Evolutionary conservation across 2,329 filamentous ascomycete genomes (phyloP).

Genomic region (Aspergillus felis): DNA sequence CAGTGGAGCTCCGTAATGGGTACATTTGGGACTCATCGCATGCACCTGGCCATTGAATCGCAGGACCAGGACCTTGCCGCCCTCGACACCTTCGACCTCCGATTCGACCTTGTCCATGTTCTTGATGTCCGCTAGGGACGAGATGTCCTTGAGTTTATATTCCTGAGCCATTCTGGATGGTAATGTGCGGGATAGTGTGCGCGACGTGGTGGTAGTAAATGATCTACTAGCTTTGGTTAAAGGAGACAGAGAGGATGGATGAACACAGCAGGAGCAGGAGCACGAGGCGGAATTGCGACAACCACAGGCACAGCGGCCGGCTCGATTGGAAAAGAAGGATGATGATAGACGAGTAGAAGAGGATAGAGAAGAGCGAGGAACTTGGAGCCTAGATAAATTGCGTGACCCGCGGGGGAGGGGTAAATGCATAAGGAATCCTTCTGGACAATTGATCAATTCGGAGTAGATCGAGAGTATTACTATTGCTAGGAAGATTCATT

Average conservation of each 20-base stretch:
- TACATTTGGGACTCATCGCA: constrained; percentile 78
- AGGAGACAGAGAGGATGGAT: constrained; percentile 12
- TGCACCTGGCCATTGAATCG: constrained; percentile 73
- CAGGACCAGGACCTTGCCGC: constrained; percentile 79
- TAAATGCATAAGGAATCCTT: constrained; percentile 10
- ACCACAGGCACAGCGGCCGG: constrained; percentile 18
- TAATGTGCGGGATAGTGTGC: constrained; percentile 9
- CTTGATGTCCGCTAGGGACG: constrained; percentile 64
- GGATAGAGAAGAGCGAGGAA: constrained; percentile 9
- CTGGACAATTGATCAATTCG: not conserved
- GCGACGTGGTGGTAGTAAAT: constrained; percentile 7
- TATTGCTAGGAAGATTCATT: not conserved
- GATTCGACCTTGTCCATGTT: constrained; percentile 81
- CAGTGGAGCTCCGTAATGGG: constrained; percentile 88
- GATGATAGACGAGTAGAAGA: constrained; percentile 2
- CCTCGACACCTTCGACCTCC: constrained; percentile 84
- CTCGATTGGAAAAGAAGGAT: not conserved
- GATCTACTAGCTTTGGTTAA: not conserved
- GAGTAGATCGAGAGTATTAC: not conserved
- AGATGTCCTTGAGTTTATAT: constrained; percentile 66
- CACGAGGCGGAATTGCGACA: constrained; percentile 17
- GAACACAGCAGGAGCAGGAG: constrained; percentile 21
- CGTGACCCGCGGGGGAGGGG: constrained; percentile 15
- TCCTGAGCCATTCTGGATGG: constrained; percentile 34
- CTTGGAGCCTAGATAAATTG: not conserved